phyloP scores from a whole-genome alignment of 2,329 filamentous ascomycete species.

The Harringtonia lauricola region DNA sequence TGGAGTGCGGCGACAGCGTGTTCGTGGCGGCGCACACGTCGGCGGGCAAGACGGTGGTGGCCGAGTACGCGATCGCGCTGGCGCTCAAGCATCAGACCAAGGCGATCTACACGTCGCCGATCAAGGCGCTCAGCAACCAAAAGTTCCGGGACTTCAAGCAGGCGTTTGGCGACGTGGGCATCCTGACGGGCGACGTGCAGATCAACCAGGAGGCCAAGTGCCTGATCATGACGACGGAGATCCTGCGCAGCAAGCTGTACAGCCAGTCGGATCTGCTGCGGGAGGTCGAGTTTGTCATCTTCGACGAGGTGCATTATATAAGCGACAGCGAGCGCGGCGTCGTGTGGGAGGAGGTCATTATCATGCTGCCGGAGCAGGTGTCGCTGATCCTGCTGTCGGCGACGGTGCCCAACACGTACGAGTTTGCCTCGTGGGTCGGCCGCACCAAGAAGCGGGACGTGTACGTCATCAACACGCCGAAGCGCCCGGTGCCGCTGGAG shows the following conservation, averaged over 20 bases:
- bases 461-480: constrained; percentile 95
- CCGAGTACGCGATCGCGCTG: constrained; percentile 93
- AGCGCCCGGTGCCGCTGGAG: constrained; percentile 86
- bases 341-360: constrained; percentile 99
- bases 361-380: constrained; percentile 96
- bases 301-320: constrained; percentile 98
- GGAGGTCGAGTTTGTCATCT: constrained; percentile 97
- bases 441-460: constrained; percentile 98
- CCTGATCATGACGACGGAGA: constrained; percentile 98
- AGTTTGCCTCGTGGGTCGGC: constrained; percentile 97
- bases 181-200: constrained; percentile 93
- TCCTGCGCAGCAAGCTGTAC: constrained; percentile 95
- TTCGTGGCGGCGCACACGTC: constrained; percentile 98
- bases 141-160: constrained; percentile 93
- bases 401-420: constrained; percentile 92
- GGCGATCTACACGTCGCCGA: constrained; percentile 96
- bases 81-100: constrained; percentile 99
- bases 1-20: constrained; percentile 92
- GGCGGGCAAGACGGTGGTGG: constrained; percentile 94
- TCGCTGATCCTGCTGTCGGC: constrained; percentile 91
- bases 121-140: constrained; percentile 96
- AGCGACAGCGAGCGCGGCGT: constrained; percentile 94
- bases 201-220: constrained; percentile 97
- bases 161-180: constrained; percentile 90
- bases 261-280: constrained; percentile 89